A percentile compares a stretch with the other conserved stretches of the same genome.
phyloP scores from a whole-genome alignment of 1,284 basidiomycete species.

The Rhodotorula sp. region DNA sequence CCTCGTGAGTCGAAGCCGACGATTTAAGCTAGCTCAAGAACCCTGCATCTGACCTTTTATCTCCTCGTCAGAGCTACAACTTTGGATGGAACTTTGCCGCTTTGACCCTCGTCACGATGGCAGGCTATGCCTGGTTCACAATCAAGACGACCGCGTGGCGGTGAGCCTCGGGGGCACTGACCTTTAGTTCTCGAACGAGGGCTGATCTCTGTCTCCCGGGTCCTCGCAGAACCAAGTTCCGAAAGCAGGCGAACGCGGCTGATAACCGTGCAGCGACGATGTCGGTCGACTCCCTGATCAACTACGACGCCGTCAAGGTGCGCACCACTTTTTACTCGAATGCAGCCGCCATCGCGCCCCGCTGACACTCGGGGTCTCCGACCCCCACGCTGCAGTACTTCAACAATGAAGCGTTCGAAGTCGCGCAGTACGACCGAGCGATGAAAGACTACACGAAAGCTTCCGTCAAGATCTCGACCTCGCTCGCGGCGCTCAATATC shows the following conservation, averaged over 20 bases:
- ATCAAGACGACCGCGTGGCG: slow-evolving; percentile 93
- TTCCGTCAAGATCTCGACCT: slow-evolving; percentile 92
- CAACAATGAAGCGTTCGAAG: slow-evolving; percentile 92
- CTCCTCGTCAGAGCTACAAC: slow-evolving; percentile 71
- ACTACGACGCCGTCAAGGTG: slow-evolving; percentile 98
- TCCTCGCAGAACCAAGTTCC: slow-evolving; percentile 75
- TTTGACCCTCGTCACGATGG: slow-evolving; percentile 80
- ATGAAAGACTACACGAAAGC: slow-evolving; percentile 84
- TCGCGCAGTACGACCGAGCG: slow-evolving; percentile 87
- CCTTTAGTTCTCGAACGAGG: not conserved
- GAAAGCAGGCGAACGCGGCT: slow-evolving; percentile 90
- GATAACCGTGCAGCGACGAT: slow-evolving; percentile 94
- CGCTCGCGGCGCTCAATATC: slow-evolving; percentile 87
- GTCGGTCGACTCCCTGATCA: slow-evolving; percentile 92
- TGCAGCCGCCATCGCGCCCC: too few species aligned
- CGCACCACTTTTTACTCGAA: slow-evolving; percentile 19
- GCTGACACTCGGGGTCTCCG: not conserved
- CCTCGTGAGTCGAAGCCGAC: slow-evolving; percentile 59
- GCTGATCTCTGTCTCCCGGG: not conserved
- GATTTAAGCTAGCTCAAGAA: too few species aligned
- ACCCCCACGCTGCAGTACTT: slow-evolving; percentile 65
- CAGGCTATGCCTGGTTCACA: slow-evolving; percentile 94
- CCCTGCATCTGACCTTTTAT: not conserved
- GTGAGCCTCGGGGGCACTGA: slow-evolving; percentile 52
- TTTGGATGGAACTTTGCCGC: slow-evolving; percentile 96